These are phyloP conservation scores for Ganoderma lingzhi DNA, from an alignment of 1,284 basidiomycete species.

Conservation along the genomic window DNA sequence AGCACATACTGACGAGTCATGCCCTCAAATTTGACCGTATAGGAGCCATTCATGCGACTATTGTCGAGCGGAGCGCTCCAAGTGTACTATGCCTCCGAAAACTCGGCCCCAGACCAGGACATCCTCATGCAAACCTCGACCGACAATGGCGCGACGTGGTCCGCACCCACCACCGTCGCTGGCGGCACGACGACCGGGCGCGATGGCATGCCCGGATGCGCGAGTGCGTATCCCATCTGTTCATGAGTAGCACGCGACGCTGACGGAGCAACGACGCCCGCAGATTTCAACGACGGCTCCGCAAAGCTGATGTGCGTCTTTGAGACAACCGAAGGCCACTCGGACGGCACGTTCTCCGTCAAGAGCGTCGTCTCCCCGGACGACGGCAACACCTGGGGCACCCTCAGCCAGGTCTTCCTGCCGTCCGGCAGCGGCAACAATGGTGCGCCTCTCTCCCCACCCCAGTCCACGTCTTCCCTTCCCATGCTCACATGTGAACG, in stretches of 20 bases:
- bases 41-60: conserved; percentile 21
- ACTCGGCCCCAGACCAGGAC: conserved; percentile 12
- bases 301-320: conserved; percentile 18
- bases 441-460: neutral
- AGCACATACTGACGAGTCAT: neutral
- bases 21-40: neutral
- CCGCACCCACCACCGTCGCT: neutral
- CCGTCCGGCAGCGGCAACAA: conserved; percentile 5
- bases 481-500: neutral
- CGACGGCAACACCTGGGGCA: neutral
- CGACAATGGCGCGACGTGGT: neutral
- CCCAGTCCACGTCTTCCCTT: neutral
- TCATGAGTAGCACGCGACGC: neutral
- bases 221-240: neutral
- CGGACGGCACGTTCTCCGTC: conserved; percentile 12
- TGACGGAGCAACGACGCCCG: neutral
- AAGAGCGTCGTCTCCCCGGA: conserved; percentile 18
- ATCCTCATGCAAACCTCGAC: conserved; percentile 17
- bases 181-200: conserved; percentile 6
- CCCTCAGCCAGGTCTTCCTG: neutral
- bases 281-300: conserved; percentile 21
- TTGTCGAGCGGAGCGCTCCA: conserved; percentile 18
- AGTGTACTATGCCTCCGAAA: conserved; percentile 17
- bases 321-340: conserved; percentile 23
- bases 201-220: neutral